A percentile compares a stretch with the other conserved stretches of the same genome.
Conservation (phyloP, 78 protist genomes). For the Protostelium mycophagum region DNA sequence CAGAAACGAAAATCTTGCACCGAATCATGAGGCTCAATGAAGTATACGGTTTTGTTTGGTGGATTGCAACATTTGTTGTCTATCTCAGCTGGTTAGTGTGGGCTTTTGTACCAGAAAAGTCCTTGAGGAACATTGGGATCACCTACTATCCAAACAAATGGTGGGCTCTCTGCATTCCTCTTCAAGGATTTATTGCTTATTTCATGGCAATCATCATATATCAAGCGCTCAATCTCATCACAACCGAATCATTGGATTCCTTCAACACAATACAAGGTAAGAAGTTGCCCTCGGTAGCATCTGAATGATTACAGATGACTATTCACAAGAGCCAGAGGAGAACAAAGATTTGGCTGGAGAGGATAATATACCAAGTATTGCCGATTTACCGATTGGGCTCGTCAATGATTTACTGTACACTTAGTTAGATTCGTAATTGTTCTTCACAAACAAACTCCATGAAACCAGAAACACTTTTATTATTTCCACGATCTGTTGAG, state of each 20-base stretch:
- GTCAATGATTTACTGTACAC: neutral
- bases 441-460: too few relatives aligned
- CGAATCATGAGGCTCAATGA: conserved; percentile 5
- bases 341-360: neutral
- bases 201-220: conserved; percentile 25
- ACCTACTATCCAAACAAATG: conserved; percentile 45
- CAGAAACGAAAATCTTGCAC: too few relatives aligned
- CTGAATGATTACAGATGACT: neutral
- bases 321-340: neutral
- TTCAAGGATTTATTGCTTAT: conserved; percentile 27
- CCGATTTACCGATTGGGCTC: neutral
- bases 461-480: too few relatives aligned
- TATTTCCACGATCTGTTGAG: neutral
- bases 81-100: conserved; percentile 33
- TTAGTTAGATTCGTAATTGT: too few relatives aligned
- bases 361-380: neutral
- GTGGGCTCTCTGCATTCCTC: conserved; percentile 56
- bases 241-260: conserved; percentile 42
- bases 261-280: conserved; percentile 17
- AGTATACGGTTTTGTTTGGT: conserved; percentile 56
- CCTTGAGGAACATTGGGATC: conserved; percentile 22
- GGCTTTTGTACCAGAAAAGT: conserved; percentile 51
- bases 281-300: neutral
- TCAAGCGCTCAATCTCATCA: conserved; percentile 35
- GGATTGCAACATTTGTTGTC: conserved; percentile 51